A percentile compares a stretch with the other conserved stretches of the same genome.
Conservation (phyloP, 2,329 filamentous ascomycete genomes). For the Clonostachys rosea region DNA sequence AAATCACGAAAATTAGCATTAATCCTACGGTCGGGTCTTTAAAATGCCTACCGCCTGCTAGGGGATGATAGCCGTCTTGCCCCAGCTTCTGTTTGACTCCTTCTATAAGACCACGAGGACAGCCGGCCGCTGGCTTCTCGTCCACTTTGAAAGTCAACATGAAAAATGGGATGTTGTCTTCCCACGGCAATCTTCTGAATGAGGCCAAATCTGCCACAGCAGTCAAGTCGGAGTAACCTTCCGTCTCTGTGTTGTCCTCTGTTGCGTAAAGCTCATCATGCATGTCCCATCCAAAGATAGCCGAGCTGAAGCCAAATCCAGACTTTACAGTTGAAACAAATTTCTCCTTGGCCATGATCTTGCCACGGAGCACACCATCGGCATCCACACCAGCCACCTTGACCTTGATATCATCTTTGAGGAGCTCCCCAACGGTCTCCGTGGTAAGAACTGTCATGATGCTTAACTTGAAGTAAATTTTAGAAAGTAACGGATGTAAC, state of each 20-base stretch:
- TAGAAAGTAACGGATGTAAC: too few species aligned
- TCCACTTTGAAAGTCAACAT: slow-evolving; percentile 70
- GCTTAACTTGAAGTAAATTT: too few species aligned
- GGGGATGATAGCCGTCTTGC: slow-evolving; percentile 60
- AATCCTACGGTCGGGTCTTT: background rate
- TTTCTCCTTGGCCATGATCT: slow-evolving; percentile 79
- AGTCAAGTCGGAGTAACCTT: slow-evolving; percentile 72
- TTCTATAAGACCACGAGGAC: slow-evolving; percentile 64
- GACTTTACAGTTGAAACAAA: slow-evolving; percentile 69
- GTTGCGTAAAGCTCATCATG: slow-evolving; percentile 75
- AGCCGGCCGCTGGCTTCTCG: slow-evolving; percentile 65
- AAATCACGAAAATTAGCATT: background rate
- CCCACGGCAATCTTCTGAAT: slow-evolving; percentile 76
- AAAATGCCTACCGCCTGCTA: slow-evolving; percentile 64
- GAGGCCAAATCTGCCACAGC: slow-evolving; percentile 67
- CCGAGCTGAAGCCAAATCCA: slow-evolving; percentile 81
- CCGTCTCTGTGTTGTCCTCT: slow-evolving; percentile 74
- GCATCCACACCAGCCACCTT: slow-evolving; percentile 68
- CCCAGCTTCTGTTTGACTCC: slow-evolving; percentile 55
- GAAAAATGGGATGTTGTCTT: slow-evolving; percentile 72
- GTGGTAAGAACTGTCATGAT: too few species aligned
- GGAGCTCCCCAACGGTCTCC: slow-evolving; percentile 46
- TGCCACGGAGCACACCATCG: slow-evolving; percentile 73
- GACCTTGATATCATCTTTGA: slow-evolving; percentile 30
- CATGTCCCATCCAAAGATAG: slow-evolving; percentile 87